phyloP scores from a whole-genome alignment of 208 protist genomes.

The Crithidia mellificae region DNA sequence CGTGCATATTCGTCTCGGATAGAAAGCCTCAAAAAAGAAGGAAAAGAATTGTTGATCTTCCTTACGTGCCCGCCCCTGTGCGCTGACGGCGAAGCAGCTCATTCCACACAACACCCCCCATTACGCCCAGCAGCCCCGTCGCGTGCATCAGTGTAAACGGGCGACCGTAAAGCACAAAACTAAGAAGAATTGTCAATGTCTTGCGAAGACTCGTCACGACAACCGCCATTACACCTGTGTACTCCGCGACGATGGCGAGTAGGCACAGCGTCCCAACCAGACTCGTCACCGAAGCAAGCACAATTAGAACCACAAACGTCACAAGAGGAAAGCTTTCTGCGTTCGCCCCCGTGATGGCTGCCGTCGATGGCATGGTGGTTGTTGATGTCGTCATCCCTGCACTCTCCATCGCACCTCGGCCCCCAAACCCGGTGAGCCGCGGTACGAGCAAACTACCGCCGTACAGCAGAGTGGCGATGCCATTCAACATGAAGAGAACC shows the following conservation, averaged over 20 bases:
- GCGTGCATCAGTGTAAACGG: conserved; percentile 42
- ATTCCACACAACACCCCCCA: conserved; percentile 43
- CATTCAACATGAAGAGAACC: conserved; percentile 37
- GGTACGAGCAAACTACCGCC: conserved; percentile 17
- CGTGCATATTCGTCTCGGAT: too few species aligned
- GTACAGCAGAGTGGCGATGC: conserved; percentile 31
- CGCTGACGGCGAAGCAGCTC: conserved; percentile 34
- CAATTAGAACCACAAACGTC: conserved; percentile 31
- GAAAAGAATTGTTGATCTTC: not conserved
- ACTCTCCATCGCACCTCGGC: too few species aligned
- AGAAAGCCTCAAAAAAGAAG: too few species aligned
- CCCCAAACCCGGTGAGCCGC: conserved; percentile 14
- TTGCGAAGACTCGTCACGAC: conserved; percentile 66
- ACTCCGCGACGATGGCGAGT: conserved; percentile 49
- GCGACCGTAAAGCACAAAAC: conserved; percentile 50
- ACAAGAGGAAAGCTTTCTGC: not conserved
- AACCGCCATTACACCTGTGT: conserved; percentile 52
- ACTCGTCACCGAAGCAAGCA: conserved; percentile 26
- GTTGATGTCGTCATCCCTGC: too few species aligned
- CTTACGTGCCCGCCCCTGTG: not conserved
- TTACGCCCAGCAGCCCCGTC: conserved; percentile 35
- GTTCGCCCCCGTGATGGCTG: not conserved
- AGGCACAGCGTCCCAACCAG: conserved; percentile 50
- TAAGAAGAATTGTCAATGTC: conserved; percentile 56
- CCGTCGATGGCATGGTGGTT: not conserved